These are phyloP conservation scores for Ganoderma boninense DNA, from an alignment of 1,284 basidiomycete genomes.

Conservation along the genomic window DNA sequence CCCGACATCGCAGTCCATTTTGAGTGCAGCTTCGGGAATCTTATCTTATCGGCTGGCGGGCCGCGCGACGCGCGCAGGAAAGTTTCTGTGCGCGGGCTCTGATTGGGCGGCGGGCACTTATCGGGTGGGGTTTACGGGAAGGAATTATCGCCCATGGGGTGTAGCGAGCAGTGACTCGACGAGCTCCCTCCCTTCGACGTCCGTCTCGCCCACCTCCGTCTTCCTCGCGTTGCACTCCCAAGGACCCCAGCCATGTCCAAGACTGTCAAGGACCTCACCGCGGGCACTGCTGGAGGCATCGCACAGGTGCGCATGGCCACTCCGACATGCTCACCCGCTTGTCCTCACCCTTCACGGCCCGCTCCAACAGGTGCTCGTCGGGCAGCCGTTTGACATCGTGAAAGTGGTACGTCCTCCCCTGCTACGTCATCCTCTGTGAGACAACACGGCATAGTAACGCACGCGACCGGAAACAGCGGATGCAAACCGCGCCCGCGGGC, in stretches of 20 bases:
- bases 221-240: not conserved
- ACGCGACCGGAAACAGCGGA: conserved; percentile 59
- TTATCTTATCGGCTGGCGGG: conserved; percentile 26
- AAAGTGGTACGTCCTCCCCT: conserved; percentile 75
- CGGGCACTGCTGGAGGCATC: conserved; percentile 88
- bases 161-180: conserved; percentile 28
- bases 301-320: conserved; percentile 69
- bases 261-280: conserved; percentile 81
- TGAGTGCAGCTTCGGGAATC: conserved; percentile 6
- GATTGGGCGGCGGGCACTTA: conserved; percentile 33
- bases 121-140: not conserved
- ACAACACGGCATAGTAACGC: conserved; percentile 14
- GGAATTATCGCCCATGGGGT: not conserved
- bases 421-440: not conserved
- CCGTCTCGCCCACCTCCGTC: conserved; percentile 13
- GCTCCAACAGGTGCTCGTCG: conserved; percentile 77
- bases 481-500: conserved; percentile 94
- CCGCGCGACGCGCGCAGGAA: conserved; percentile 10
- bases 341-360: conserved; percentile 14
- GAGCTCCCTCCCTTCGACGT: conserved; percentile 14
- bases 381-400: conserved; percentile 97
- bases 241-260: conserved; percentile 49
- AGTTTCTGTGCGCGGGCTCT: conserved; percentile 25
- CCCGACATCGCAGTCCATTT: not conserved
- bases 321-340: not conserved